Percentiles rank a stretch among this genome's conserved stretches.
Evolutionary conservation across 306 rosid species (phyloP).

Genomic region (Calophaca sinica): DNA sequence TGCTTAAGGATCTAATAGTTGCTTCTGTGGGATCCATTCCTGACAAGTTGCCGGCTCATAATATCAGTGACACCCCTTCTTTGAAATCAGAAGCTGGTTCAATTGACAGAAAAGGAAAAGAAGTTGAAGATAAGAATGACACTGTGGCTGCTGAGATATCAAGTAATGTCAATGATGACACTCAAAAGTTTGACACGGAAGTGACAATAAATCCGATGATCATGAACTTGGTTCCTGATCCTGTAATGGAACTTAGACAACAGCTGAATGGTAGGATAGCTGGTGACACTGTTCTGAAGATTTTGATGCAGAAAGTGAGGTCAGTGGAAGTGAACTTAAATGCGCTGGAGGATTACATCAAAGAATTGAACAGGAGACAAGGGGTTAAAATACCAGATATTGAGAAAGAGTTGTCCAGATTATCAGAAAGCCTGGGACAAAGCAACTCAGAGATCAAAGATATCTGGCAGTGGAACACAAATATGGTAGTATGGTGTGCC

Average conservation of each 20-base stretch:
- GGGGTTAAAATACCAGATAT: constrained; percentile 60
- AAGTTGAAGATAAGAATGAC: constrained; percentile 49
- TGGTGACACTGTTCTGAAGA: constrained; percentile 87
- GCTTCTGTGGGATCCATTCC: constrained; percentile 61
- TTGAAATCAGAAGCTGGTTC: constrained; percentile 60
- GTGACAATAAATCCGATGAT: constrained; percentile 45
- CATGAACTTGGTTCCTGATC: constrained; percentile 63
- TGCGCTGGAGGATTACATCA: constrained; percentile 68
- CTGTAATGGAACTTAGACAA: constrained; percentile 68
- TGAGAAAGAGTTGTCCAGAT: constrained; percentile 64
- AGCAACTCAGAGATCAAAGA: constrained; percentile 64
- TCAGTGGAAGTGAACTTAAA: constrained; percentile 77
- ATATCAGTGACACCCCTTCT: constrained; percentile 62
- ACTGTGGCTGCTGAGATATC: constrained; percentile 47
- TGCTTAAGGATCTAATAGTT: constrained; percentile 91
- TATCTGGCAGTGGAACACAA: constrained; percentile 63
- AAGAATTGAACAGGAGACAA: constrained; percentile 72
- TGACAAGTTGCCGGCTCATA: constrained; percentile 55
- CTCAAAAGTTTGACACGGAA: constrained; percentile 49
- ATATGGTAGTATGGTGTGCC: constrained; percentile 51
- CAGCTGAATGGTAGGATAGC: constrained; percentile 82
- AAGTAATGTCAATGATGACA: constrained; percentile 43
- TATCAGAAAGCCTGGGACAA: constrained; percentile 65
- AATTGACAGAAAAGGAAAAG: constrained; percentile 53
- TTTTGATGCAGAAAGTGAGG: constrained; percentile 91